These are phyloP conservation scores for Fabrea salina DNA, from an alignment of 169 alveolate genomes.

Conservation along the genomic window DNA sequence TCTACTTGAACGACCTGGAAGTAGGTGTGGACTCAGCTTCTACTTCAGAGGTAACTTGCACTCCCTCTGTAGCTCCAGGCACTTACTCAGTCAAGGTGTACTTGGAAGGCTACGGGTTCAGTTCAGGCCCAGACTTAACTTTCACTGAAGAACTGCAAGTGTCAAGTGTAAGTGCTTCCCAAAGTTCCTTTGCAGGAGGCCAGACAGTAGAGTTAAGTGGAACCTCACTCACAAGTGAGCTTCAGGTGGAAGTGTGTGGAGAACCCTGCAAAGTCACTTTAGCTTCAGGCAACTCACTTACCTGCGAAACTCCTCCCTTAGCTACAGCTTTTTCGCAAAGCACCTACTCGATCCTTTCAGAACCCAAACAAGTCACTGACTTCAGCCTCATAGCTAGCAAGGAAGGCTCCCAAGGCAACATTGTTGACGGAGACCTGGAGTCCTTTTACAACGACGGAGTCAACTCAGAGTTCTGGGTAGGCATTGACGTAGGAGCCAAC, in stretches of 20 bases:
- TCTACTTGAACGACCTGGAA: background rate
- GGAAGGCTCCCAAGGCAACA: background rate
- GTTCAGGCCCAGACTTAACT: background rate
- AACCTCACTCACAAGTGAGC: no score
- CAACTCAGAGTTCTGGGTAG: background rate
- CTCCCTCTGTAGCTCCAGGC: constrained; percentile 15
- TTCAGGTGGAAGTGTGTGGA: no score
- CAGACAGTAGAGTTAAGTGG: constrained; percentile 40
- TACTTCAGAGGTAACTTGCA: background rate
- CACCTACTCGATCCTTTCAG: background rate
- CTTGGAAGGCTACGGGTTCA: constrained; percentile 12
- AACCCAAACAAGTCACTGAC: background rate
- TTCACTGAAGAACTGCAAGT: background rate
- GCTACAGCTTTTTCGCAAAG: no score
- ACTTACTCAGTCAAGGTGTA: background rate
- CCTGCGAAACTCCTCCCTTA: no score
- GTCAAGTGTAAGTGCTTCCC: background rate
- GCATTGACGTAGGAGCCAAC: constrained; percentile 21
- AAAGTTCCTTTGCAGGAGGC: constrained; percentile 53
- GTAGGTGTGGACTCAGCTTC: background rate
- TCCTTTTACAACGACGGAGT: background rate
- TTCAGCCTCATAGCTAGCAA: background rate
- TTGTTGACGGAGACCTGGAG: background rate
- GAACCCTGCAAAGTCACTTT: no score
- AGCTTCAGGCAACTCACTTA: no score